These are phyloP conservation scores for Trichocladium uniseriatum DNA, from an alignment of 495 filamentous ascomycete species.

Conservation along the genomic window DNA sequence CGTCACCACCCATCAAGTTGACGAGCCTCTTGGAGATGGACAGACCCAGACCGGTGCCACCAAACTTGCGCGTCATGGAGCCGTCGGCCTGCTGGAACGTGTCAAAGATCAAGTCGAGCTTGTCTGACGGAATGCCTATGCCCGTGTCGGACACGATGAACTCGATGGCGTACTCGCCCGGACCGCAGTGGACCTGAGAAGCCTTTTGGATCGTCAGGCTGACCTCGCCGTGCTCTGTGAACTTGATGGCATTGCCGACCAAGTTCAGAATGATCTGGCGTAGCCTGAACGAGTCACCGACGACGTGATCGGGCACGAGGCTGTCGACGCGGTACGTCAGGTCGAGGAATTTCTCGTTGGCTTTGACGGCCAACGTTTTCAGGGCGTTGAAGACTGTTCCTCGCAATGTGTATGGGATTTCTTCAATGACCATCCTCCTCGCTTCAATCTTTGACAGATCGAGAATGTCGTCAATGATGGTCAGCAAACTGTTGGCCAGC, in stretches of 20 bases:
- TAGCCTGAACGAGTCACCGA: conserved; percentile 93
- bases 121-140: conserved; percentile 93
- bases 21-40: conserved; percentile 95
- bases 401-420: conserved; percentile 91
- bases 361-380: conserved; percentile 91
- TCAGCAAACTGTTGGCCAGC: conserved; percentile 90
- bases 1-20: conserved; percentile 93
- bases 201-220: conserved; percentile 83
- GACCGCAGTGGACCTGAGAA: conserved; percentile 45
- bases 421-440: conserved; percentile 98
- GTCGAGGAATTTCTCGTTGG: conserved; percentile 93
- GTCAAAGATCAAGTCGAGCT: conserved; percentile 96
- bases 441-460: conserved; percentile 99
- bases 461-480: conserved; percentile 98
- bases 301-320: conserved; percentile 90
- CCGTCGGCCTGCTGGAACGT: conserved; percentile 99
- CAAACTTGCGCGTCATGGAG: conserved; percentile 93
- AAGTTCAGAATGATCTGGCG: conserved; percentile 88
- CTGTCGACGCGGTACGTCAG: conserved; percentile 91
- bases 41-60: conserved; percentile 88
- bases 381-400: conserved; percentile 96
- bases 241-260: conserved; percentile 83
- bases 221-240: conserved; percentile 95
- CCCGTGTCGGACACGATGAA: conserved; percentile 96
- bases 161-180: conserved; percentile 84